A percentile compares a stretch with the other conserved stretches of the same genome.
phyloP scores from a whole-genome alignment of 202 grass and related monocot genomes.

The Carex sylvatica region DNA sequence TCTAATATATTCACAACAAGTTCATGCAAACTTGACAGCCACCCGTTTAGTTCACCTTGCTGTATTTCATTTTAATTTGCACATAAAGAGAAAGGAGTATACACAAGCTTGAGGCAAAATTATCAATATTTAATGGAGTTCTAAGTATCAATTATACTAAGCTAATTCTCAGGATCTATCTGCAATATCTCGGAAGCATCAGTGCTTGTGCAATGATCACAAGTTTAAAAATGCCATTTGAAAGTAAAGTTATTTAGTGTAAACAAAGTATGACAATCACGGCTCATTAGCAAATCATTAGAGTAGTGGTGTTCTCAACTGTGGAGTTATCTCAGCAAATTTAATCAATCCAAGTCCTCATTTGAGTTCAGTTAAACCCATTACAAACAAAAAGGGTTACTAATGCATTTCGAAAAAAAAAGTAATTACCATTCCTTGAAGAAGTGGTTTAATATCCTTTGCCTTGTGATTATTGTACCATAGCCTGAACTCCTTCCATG shows the following conservation, averaged over 20 bases:
- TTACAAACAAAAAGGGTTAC: neutral
- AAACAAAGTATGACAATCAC: neutral
- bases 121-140: slow-evolving; percentile 1
- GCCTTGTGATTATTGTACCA: slow-evolving; percentile 92
- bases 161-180: neutral
- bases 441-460: slow-evolving; percentile 82
- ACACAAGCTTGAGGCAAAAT: neutral
- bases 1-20: neutral
- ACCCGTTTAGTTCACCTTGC: neutral
- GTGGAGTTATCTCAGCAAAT: neutral
- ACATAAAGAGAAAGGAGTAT: neutral
- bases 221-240: neutral
- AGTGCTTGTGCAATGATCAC: neutral
- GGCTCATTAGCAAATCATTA: neutral
- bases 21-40: neutral
- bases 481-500: slow-evolving; percentile 93
- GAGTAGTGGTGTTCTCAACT: neutral
- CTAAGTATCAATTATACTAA: neutral
- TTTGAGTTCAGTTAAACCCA: neutral
- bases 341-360: neutral
- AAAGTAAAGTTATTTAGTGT: neutral
- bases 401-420: neutral
- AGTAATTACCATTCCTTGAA: slow-evolving; percentile 87
- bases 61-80: neutral
- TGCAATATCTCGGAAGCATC: neutral